Base-by-base conservation (phyloP, 352 stramenopile genomes). In the Phytopythium delawarense region DNA sequence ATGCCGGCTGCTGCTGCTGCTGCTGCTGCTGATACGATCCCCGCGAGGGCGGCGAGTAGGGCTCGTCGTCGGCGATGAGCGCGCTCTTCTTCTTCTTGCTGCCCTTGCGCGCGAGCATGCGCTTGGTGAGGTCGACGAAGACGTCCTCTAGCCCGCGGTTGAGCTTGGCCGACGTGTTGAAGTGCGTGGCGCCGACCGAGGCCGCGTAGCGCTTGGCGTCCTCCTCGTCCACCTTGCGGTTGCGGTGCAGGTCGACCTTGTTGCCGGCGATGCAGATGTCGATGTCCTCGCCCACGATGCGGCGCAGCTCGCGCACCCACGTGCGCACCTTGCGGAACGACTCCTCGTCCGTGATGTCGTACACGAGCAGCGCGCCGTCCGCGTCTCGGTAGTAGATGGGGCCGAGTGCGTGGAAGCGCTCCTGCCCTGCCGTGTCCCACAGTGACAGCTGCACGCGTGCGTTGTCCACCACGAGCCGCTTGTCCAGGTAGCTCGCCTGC, bases 401-500 rank as follows among this genome's bases (percentile, higher is more conserved):
- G 0, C 87, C 85, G 4, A 96, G 64, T 40, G 84, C 84, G 66
- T 94, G 86, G 72, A 96, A 96, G 50, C 88, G 88, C 65, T 96
- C 88, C 66, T 96, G 85, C 11, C 88, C 88, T 4, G 88, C 88
- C 39, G 88, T 94, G 72, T 96, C 88, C 88, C 88, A 96, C 34
- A 96, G 70, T 61, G 85, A 92, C 18, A 95, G 74, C 69, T 88
- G 76, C 64, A 96, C 80, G 49, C 87, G 87, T 13, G 61, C 55
- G 69, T 82, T 87, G 69, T 96, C 86, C 20, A 98, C 84, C 34
- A 91, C 66, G 50, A 98, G 72, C 39, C 82, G 82, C 72, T 97
- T 97, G 67, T 98, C 92, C 54, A 98, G 67, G 66, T 98, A 98
- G 44, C 89, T 97, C 16, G 94, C 94, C 69, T 98, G 91, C 20